These are phyloP conservation scores for Pseudonitzschia multistriata DNA, from an alignment of 108 stramenopile species.

Conservation along the genomic window DNA sequence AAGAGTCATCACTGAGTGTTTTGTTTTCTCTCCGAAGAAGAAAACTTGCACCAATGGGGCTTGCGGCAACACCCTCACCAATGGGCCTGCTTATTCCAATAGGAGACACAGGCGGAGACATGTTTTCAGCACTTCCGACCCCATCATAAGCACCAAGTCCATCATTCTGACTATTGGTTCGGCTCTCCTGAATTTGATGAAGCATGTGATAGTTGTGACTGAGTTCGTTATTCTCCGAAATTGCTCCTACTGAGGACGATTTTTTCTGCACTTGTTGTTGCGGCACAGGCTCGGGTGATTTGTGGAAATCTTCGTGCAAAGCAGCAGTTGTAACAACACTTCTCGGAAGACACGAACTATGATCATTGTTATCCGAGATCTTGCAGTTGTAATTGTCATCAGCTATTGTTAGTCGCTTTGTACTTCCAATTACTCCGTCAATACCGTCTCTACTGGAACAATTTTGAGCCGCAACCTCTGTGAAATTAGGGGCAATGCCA, in stretches of 20 bases:
- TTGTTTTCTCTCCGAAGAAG: not conserved
- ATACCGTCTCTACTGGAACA: not conserved
- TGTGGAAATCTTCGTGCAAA: constrained; percentile 22
- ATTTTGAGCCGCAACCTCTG: not conserved
- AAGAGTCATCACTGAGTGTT: not conserved
- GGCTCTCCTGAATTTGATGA: not conserved
- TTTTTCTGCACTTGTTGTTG: not conserved
- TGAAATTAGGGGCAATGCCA: not conserved
- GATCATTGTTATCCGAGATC: not conserved
- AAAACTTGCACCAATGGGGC: constrained; percentile 10
- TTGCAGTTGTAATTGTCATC: not conserved
- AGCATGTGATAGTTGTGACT: constrained; percentile 15
- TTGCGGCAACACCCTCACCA: not conserved
- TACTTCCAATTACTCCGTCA: not conserved
- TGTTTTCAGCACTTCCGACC: not conserved
- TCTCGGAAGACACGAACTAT: not conserved
- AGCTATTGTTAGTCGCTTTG: not conserved
- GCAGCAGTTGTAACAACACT: not conserved
- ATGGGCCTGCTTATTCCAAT: not conserved
- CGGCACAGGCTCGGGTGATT: constrained; percentile 24
- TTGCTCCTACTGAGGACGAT: not conserved
- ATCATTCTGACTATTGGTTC: not conserved
- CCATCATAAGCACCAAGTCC: not conserved
- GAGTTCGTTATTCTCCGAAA: not conserved
- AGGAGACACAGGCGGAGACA: not conserved